A percentile compares a stretch with the other conserved stretches of the same genome.
These are phyloP conservation scores for Trametes sanguinea DNA, from an alignment of 768 basidiomycete genomes.

Conservation along the genomic window DNA sequence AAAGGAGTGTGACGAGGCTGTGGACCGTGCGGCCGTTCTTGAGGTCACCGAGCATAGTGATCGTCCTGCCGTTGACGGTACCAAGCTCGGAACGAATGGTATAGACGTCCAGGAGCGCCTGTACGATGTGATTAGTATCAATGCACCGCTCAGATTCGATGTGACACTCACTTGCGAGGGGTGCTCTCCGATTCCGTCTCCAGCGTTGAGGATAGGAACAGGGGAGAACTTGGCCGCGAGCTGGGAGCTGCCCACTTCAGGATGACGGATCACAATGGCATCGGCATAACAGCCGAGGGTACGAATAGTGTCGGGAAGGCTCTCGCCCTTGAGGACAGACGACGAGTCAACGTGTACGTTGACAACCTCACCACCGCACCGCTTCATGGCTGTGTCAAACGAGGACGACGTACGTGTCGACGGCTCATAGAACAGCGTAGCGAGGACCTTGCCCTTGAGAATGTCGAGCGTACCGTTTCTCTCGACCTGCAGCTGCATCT, in stretches of 20 bases:
- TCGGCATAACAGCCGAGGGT: conserved; percentile 96
- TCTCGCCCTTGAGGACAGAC: conserved; percentile 93
- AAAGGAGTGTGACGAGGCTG: conserved; percentile 89
- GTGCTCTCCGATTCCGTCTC: conserved; percentile 96
- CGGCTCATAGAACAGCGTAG: conserved; percentile 94
- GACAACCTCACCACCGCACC: conserved; percentile 96
- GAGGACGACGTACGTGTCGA: conserved; percentile 95
- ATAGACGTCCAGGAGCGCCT: conserved; percentile 87
- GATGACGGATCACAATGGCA: conserved; percentile 92
- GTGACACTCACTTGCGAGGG: conserved; percentile 75
- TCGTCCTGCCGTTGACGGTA: conserved; percentile 93
- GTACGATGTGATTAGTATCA: neutral
- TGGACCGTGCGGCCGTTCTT: conserved; percentile 99
- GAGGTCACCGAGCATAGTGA: conserved; percentile 91
- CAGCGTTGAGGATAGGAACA: conserved; percentile 94
- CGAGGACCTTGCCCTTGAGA: conserved; percentile 87
- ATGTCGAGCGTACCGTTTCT: conserved; percentile 86
- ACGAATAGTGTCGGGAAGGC: conserved; percentile 87
- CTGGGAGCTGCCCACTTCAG: conserved; percentile 92
- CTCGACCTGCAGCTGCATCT: conserved; percentile 97
- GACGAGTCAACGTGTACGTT: conserved; percentile 78
- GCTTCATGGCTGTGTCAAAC: conserved; percentile 98
- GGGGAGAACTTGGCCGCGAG: conserved; percentile 95
- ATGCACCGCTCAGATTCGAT: no score
- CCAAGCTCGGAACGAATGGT: conserved; percentile 98